Conservation (phyloP, 2,329 filamentous ascomycete species). For the Aspergillus viridinutans region DNA sequence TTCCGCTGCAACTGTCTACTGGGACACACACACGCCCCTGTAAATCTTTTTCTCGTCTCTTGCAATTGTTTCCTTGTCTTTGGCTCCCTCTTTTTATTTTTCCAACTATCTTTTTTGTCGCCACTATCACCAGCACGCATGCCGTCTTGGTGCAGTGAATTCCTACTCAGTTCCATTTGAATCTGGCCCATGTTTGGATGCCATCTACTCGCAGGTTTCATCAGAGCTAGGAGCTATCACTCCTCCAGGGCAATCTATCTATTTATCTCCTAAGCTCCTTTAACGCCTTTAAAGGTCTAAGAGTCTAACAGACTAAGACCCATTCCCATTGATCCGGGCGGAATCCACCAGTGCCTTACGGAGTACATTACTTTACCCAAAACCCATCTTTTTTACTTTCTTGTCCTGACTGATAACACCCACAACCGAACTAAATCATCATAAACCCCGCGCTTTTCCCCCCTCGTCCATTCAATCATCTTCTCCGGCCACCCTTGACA, state of each 20-base stretch:
- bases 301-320: neutral
- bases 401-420: neutral
- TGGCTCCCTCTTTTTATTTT: neutral
- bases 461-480: neutral
- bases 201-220: neutral
- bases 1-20: neutral
- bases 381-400: neutral
- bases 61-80: neutral
- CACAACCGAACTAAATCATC: neutral
- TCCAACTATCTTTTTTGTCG: neutral
- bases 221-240: neutral
- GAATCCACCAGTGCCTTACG: neutral
- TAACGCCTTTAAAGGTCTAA: neutral
- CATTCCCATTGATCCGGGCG: neutral
- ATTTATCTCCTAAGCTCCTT: neutral
- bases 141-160: too few relatives aligned
- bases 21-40: neutral
- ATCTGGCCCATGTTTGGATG: neutral
- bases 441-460: neutral
- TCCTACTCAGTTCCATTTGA: neutral
- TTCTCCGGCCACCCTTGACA: neutral
- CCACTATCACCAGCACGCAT: neutral
- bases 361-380: neutral
- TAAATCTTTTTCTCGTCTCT: neutral
- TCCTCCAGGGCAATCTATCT: neutral